A percentile compares a stretch with the other conserved stretches of the same genome.
These are phyloP conservation scores for Spathaspora gorwiae DNA, from an alignment of 805 yeast genomes.

Conservation along the genomic window DNA sequence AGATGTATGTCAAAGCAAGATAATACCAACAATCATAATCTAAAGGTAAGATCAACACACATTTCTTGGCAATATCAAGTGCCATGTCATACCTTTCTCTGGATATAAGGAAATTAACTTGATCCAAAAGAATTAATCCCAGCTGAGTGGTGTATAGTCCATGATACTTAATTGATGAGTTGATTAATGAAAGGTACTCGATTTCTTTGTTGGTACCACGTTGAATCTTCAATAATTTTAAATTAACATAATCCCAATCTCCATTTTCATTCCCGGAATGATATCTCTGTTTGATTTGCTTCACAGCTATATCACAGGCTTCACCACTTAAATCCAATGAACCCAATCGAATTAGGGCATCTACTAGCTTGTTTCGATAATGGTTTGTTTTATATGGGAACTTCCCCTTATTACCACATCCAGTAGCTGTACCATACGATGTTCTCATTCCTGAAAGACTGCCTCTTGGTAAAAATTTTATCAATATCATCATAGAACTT, in stretches of 20 bases:
- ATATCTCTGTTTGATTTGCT: slow-evolving; percentile 19
- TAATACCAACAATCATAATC: slow-evolving; percentile 72
- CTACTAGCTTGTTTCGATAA: slow-evolving; percentile 51
- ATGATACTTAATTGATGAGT: slow-evolving; percentile 7
- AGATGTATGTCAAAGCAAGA: slow-evolving; percentile 56
- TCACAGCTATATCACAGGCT: slow-evolving; percentile 28
- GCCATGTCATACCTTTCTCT: slow-evolving; percentile 57
- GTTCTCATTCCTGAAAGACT: slow-evolving; percentile 39
- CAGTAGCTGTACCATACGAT: slow-evolving; percentile 24
- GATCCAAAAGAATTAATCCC: slow-evolving; percentile 55
- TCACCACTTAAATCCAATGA: slow-evolving; percentile 33
- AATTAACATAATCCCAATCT: slow-evolving; percentile 22
- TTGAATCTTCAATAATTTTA: slow-evolving; percentile 21
- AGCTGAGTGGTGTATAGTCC: slow-evolving; percentile 39
- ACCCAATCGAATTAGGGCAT: slow-evolving; percentile 44
- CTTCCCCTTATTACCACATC: slow-evolving; percentile 21
- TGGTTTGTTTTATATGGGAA: slow-evolving; percentile 18
- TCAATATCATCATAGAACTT: slow-evolving; percentile 32
- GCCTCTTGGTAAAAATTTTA: slow-evolving; percentile 46
- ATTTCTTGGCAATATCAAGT: slow-evolving; percentile 49
- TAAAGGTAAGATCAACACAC: slow-evolving; percentile 67
- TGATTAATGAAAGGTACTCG: slow-evolving; percentile 17
- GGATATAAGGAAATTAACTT: slow-evolving; percentile 56
- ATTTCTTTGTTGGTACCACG: slow-evolving; percentile 15
- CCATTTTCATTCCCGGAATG: slow-evolving; percentile 9